These are phyloP conservation scores for Agapanthus africanus DNA, from an alignment of 106 monocot species.

Conservation along the genomic window DNA sequence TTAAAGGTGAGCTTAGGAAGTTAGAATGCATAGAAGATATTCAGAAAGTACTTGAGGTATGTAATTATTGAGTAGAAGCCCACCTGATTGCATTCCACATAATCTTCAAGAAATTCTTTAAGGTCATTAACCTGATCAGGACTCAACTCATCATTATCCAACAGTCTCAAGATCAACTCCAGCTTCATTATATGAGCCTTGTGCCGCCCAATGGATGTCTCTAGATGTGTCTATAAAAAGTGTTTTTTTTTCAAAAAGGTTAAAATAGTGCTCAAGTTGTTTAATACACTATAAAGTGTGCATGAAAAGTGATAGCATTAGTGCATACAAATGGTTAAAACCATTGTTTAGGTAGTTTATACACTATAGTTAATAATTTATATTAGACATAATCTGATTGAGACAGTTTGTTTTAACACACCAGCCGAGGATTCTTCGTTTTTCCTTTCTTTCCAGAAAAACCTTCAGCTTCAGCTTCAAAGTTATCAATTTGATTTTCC, in stretches of 20 bases:
- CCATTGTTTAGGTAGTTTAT: neutral
- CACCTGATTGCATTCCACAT: constrained; percentile 98
- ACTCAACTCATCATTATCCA: constrained; percentile 97
- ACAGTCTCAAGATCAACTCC: constrained; percentile 86
- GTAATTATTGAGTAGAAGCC: too few relatives aligned
- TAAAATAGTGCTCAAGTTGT: too few relatives aligned
- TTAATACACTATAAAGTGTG: too few relatives aligned
- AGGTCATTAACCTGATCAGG: constrained; percentile 97
- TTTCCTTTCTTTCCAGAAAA: constrained; percentile 97
- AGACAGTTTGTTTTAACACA: constrained; percentile 9
- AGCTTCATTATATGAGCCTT: constrained; percentile 96
- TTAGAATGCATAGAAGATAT: constrained; percentile 1
- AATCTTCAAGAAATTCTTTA: constrained; percentile 94
- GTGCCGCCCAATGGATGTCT: constrained; percentile 80
- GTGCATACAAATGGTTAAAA: neutral
- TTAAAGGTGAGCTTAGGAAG: constrained; percentile 3
- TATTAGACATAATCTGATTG: neutral
- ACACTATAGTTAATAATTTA: neutral
- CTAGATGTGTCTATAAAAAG: constrained; percentile 64
- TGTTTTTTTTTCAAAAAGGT: too few relatives aligned
- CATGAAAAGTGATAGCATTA: neutral
- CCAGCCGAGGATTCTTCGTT: constrained; percentile 78
- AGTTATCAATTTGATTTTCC: constrained; percentile 85
- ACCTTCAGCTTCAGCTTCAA: constrained; percentile 92
- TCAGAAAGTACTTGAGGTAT: too few relatives aligned